Evolutionary conservation across 1,284 basidiomycete species (phyloP).

Genomic region (Cutaneotrichosporon sp.): DNA sequence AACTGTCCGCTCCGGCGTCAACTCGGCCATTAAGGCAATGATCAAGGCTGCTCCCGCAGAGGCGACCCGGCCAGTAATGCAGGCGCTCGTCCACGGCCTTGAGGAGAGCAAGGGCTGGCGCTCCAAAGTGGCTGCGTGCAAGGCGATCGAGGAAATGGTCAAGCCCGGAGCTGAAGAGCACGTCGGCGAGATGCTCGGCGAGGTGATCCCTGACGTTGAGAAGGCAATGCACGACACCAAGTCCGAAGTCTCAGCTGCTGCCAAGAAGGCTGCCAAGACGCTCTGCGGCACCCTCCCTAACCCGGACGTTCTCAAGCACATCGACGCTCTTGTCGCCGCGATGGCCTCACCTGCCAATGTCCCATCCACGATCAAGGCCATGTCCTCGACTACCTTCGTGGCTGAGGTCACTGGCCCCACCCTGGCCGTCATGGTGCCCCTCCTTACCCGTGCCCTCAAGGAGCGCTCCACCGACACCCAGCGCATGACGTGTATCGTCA

Average conservation of each 20-base stretch:
- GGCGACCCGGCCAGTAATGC: constrained; percentile 69
- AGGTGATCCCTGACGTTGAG: constrained; percentile 81
- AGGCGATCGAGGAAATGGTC: constrained; percentile 73
- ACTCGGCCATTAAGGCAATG: constrained; percentile 76
- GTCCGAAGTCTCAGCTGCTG: constrained; percentile 82
- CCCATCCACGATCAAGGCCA: constrained; percentile 88
- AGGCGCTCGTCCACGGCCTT: constrained; percentile 65
- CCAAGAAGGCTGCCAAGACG: constrained; percentile 86
- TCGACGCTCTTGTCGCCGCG: constrained; percentile 84
- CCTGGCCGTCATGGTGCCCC: constrained; percentile 89
- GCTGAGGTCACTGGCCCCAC: constrained; percentile 95
- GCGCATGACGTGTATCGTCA: constrained; percentile 74
- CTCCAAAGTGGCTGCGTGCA: constrained; percentile 88
- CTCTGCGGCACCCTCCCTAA: constrained; percentile 91
- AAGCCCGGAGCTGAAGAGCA: constrained; percentile 65
- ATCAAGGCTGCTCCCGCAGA: constrained; percentile 81
- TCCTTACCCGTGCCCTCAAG: constrained; percentile 86
- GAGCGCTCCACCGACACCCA: constrained; percentile 95
- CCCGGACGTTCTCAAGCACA: constrained; percentile 86
- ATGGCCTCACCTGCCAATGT: constrained; percentile 85
- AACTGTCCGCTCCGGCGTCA: constrained; percentile 77
- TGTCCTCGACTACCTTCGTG: constrained; percentile 89
- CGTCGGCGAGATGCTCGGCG: constrained; percentile 77
- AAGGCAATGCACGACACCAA: constrained; percentile 96
- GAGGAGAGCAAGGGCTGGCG: constrained; percentile 84